Evolutionary conservation across 345 rosid species (phyloP), one percentile per base, ranked within the genome.

Genomic region (Eucalyptus sp.): DNA sequence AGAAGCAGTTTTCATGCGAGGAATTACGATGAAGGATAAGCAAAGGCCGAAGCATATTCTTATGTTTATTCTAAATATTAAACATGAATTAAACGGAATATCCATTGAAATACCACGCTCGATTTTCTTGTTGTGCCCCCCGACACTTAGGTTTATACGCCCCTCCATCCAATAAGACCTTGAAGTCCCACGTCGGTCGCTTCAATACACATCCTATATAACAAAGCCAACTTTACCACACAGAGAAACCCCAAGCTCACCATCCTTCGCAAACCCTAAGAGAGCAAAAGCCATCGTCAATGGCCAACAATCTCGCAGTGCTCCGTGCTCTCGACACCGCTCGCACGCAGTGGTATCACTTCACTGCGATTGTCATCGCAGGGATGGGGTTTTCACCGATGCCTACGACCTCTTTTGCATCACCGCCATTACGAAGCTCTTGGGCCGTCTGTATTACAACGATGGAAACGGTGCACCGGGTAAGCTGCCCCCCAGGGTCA

Each of bases 381-480:
- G 96, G 96, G 16, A 96, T 94, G 96, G 98, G 96, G 18, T 96
- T 96, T 96, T 95, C 90, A 96, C 96, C 5, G 98, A 96, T 41
- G 96, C 96, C 2, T 96, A 96, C 33, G 98, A 96, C 90, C 96
- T 96, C 20, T 95, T 96, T 43, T 94, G 95, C 88, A 95, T 95
- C 76, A 90, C 95, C 60, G 10, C 94, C 49, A 91, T 95, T 24
- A 89, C 95, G 5, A 95, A 95, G 87, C 96, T 95, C 86, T 86
- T 95, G 9, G 96, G 97, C 6, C 95, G 97, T 8, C 92, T 95
- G 37, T 95, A 95, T 89, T 95, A 92, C 93, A 88, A 64, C 86
- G 87, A 94, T 6, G 94, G 94, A 1, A 22, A 14, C 3, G 50
- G 33, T 1, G 31, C 3, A 10, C 96, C 95, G 2, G 94, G 95